Percentiles rank a stretch among this genome's conserved stretches.
Evolutionary conservation across 257 asterid genomes (phyloP).

Genomic region (Solanum acaule): DNA sequence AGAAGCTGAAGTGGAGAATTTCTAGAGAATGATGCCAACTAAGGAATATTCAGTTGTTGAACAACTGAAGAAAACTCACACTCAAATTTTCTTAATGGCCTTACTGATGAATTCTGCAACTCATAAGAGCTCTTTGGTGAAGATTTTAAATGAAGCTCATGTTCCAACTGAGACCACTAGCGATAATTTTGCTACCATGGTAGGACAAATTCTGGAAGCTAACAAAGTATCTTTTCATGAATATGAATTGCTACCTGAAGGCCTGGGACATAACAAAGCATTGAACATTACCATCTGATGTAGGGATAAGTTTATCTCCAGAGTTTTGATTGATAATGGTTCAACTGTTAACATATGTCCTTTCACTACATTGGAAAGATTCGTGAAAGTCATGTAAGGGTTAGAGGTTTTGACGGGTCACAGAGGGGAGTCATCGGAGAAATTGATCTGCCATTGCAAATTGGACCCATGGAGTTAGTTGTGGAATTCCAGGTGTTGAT

Average conservation of each 20-base stretch:
- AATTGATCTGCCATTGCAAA: too few species aligned
- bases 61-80: neutral
- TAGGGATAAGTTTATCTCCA: neutral
- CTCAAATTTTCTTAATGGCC: neutral
- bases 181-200: too few species aligned
- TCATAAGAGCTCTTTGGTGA: neutral
- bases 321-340: neutral
- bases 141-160: neutral
- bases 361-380: neutral
- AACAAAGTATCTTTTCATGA: too few species aligned
- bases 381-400: fast-evolving
- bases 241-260: too few species aligned
- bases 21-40: neutral
- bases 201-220: neutral
- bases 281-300: neutral
- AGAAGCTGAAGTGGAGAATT: neutral
- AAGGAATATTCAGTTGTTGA: neutral
- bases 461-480: neutral
- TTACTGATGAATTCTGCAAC: neutral
- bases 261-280: neutral
- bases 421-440: neutral
- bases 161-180: neutral
- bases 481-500: neutral
- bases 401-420: neutral
- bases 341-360: neutral